Conservation (phyloP, 148 eudicot genomes). For the Camellia lanceoleosa region DNA sequence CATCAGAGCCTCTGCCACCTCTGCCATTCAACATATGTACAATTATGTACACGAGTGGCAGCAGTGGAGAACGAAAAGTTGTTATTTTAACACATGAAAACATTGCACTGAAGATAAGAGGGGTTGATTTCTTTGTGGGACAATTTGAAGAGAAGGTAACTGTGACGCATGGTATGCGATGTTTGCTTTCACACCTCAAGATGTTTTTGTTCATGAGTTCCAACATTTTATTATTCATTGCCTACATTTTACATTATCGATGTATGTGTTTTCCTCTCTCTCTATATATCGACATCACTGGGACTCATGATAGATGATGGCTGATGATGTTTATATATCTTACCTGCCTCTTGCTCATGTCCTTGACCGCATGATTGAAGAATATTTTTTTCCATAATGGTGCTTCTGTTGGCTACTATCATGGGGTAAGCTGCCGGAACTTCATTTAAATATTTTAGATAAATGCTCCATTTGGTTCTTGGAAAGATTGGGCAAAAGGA, state of each 20-base stretch:
- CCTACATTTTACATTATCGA: not conserved
- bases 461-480: not conserved
- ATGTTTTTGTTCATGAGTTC: constrained; percentile 3
- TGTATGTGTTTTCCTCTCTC: not conserved
- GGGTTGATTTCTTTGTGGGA: constrained; percentile 77
- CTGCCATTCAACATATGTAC: constrained; percentile 63
- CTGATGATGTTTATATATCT: constrained; percentile 83
- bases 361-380: constrained; percentile 93
- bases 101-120: constrained; percentile 45
- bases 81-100: constrained; percentile 91
- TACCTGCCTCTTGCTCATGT: constrained; percentile 96
- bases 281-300: constrained; percentile 10
- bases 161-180: not conserved
- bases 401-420: constrained; percentile 96
- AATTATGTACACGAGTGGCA: constrained; percentile 98
- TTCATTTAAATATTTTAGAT: constrained; percentile 1
- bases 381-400: constrained; percentile 91
- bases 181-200: not conserved
- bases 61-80: constrained; percentile 97
- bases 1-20: constrained; percentile 57
- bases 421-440: constrained; percentile 63
- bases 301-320: constrained; percentile 63
- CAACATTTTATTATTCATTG: too few species aligned
- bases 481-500: constrained; percentile 5
- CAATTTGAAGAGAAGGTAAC: constrained; percentile 91